Percentiles rank a stretch among this genome's conserved stretches.
These are phyloP conservation scores for Dothideomycetidae sp. DNA, from an alignment of 2,329 filamentous ascomycete genomes.

Conservation along the genomic window DNA sequence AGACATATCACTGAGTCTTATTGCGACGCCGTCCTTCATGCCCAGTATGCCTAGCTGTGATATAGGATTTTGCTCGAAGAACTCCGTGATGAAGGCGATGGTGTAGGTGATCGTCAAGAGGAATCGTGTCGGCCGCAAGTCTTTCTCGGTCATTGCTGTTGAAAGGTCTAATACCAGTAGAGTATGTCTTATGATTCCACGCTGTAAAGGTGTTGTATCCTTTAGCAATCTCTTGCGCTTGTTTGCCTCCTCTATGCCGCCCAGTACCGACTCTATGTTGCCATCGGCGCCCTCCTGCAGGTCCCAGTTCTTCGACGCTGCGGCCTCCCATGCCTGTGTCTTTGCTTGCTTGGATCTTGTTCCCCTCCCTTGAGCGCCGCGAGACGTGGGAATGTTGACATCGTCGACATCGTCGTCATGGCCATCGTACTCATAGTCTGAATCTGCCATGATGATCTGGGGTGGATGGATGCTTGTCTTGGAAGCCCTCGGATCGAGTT, in stretches of 20 bases:
- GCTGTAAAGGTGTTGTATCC: slow-evolving; percentile 88
- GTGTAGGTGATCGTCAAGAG: slow-evolving; percentile 70
- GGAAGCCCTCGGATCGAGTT: too few relatives aligned
- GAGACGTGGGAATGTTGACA: slow-evolving; percentile 4
- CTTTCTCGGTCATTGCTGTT: slow-evolving; percentile 88
- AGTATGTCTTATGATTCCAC: slow-evolving; percentile 94
- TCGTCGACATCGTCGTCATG: slow-evolving; percentile 11
- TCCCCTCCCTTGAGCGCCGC: slow-evolving; percentile 1
- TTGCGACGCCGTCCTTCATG: slow-evolving; percentile 82
- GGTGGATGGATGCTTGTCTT: too few relatives aligned
- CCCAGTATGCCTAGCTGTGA: slow-evolving; percentile 85
- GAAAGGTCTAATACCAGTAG: slow-evolving; percentile 86
- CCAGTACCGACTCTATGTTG: slow-evolving; percentile 21
- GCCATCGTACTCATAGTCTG: slow-evolving; percentile 13
- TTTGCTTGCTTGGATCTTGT: not conserved
- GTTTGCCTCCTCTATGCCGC: slow-evolving; percentile 23
- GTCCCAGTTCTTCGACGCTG: slow-evolving; percentile 19
- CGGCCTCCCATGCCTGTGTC: slow-evolving; percentile 20
- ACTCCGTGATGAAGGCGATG: slow-evolving; percentile 78
- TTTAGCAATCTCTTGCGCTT: slow-evolving; percentile 53
- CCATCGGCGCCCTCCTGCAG: slow-evolving; percentile 23
- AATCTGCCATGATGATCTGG: slow-evolving; percentile 9
- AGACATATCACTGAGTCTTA: slow-evolving; percentile 74
- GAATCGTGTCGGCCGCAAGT: slow-evolving; percentile 77
- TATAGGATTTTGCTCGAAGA: slow-evolving; percentile 97